Evolutionary conservation across 1,139 yeast genomes (phyloP).

Genomic region (Geotrichum citri-aurantii): DNA sequence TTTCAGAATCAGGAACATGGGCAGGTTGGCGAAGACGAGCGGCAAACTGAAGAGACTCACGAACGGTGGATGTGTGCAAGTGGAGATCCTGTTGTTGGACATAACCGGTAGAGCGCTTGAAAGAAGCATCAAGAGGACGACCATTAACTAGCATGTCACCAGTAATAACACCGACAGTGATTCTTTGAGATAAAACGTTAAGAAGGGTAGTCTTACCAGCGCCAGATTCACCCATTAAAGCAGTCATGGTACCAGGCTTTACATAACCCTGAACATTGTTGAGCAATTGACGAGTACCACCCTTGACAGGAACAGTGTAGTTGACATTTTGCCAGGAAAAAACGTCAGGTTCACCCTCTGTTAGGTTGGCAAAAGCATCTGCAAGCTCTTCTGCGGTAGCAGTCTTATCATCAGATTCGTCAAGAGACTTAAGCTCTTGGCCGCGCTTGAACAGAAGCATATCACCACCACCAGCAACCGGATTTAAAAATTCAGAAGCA

Average conservation of each 20-base stretch:
- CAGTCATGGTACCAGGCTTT: constrained; percentile 55
- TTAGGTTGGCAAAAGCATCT: constrained; percentile 32
- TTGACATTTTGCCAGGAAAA: constrained; percentile 46
- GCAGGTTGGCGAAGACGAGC: constrained; percentile 53
- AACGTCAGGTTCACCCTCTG: constrained; percentile 33
- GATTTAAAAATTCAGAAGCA: constrained; percentile 37
- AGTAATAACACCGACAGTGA: constrained; percentile 50
- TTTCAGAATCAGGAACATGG: constrained; percentile 43
- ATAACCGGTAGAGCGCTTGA: constrained; percentile 55
- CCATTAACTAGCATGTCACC: constrained; percentile 61
- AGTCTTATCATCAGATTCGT: constrained; percentile 38
- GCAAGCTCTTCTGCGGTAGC: constrained; percentile 39
- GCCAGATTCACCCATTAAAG: constrained; percentile 62
- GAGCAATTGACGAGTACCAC: constrained; percentile 43
- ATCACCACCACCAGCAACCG: constrained; percentile 39
- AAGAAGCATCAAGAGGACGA: constrained; percentile 44
- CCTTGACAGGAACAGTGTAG: constrained; percentile 45
- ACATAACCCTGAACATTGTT: constrained; percentile 57
- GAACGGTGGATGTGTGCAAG: constrained; percentile 49
- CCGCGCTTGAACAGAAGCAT: constrained; percentile 41
- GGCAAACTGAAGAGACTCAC: constrained; percentile 54
- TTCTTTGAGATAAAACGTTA: constrained; percentile 52
- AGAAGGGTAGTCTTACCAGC: constrained; percentile 61
- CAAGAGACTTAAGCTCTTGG: constrained; percentile 42
- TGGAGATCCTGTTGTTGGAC: constrained; percentile 61